Conservation (phyloP, 2,329 filamentous ascomycete species). For the Talaromyces sp. region DNA sequence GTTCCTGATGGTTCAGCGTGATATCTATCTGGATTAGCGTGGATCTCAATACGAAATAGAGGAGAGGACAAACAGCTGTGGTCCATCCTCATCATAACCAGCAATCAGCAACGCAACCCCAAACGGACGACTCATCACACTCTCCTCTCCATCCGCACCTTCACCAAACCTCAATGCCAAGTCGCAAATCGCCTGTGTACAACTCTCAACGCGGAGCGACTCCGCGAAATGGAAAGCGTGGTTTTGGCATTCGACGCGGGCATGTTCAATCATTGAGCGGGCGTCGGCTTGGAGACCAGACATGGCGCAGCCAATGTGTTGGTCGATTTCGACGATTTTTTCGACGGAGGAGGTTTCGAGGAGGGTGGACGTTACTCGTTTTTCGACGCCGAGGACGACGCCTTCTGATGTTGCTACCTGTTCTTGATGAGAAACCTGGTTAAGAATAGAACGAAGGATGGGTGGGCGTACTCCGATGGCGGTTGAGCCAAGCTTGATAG, state of each 20-base stretch:
- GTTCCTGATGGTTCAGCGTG: conserved; percentile 97
- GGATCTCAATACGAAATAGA: no score
- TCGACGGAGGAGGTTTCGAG: conserved; percentile 97
- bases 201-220: conserved; percentile 90
- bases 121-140: conserved; percentile 96
- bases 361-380: conserved; percentile 95
- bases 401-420: conserved; percentile 87
- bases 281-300: conserved; percentile 95
- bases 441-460: not conserved
- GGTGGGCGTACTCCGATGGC: conserved; percentile 72
- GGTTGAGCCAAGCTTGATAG: conserved; percentile 98
- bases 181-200: conserved; percentile 98
- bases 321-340: conserved; percentile 99
- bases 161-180: conserved; percentile 93
- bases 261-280: conserved; percentile 96
- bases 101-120: conserved; percentile 95
- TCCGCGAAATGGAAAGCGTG: conserved; percentile 99
- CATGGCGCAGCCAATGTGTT: conserved; percentile 99
- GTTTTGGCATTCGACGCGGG: conserved; percentile 93
- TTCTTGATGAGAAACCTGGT: not conserved
- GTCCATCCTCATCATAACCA: conserved; percentile 94
- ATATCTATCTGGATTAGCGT: conserved; percentile 54
- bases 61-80: conserved; percentile 63
- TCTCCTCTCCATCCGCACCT: conserved; percentile 95
- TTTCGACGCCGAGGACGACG: conserved; percentile 95